Conservation (phyloP, 352 stramenopile species). For the Pythium oligandrum region DNA sequence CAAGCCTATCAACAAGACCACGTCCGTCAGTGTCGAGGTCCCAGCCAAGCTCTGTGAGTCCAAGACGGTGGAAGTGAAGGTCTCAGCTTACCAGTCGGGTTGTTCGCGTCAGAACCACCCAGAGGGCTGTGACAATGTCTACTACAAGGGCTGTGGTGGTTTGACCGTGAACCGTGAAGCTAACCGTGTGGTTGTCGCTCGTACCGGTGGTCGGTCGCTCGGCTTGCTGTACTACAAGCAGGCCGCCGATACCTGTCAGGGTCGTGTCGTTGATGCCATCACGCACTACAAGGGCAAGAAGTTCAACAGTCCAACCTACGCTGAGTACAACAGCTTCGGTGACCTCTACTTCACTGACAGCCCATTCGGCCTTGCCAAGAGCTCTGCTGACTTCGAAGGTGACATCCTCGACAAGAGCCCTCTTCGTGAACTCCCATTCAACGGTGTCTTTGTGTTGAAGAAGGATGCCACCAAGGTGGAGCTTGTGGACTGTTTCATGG, state of each 20-base stretch:
- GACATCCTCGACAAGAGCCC: slow-evolving; percentile 64
- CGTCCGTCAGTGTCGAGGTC: slow-evolving; percentile 26
- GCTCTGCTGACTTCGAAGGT: slow-evolving; percentile 48
- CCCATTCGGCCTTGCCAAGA: slow-evolving; percentile 64
- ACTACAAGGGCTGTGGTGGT: slow-evolving; percentile 76
- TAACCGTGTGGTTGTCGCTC: slow-evolving; percentile 69
- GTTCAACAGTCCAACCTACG: slow-evolving; percentile 74
- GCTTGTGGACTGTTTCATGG: slow-evolving; percentile 70
- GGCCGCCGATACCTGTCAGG: slow-evolving; percentile 40
- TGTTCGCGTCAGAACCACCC: slow-evolving; percentile 56
- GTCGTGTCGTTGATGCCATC: slow-evolving; percentile 73
- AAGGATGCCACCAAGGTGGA: slow-evolving; percentile 46
- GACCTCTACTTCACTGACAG: slow-evolving; percentile 81
- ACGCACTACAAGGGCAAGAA: slow-evolving; percentile 66
- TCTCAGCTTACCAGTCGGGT: slow-evolving; percentile 60
- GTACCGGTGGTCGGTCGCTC: slow-evolving; percentile 66
- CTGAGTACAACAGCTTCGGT: slow-evolving; percentile 53
- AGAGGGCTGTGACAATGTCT: slow-evolving; percentile 56
- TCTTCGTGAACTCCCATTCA: slow-evolving; percentile 73
- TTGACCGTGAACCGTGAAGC: slow-evolving; percentile 60
- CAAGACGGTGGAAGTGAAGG: slow-evolving; percentile 38
- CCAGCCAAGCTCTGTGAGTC: slow-evolving; percentile 20
- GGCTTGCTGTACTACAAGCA: slow-evolving; percentile 65
- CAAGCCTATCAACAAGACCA: slow-evolving; percentile 26
- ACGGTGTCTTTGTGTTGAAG: slow-evolving; percentile 67